Evolutionary conservation across 768 basidiomycete genomes (phyloP), one percentile per base, ranked within the genome.

Genomic region (Xerocomellus chrysenteron): DNA sequence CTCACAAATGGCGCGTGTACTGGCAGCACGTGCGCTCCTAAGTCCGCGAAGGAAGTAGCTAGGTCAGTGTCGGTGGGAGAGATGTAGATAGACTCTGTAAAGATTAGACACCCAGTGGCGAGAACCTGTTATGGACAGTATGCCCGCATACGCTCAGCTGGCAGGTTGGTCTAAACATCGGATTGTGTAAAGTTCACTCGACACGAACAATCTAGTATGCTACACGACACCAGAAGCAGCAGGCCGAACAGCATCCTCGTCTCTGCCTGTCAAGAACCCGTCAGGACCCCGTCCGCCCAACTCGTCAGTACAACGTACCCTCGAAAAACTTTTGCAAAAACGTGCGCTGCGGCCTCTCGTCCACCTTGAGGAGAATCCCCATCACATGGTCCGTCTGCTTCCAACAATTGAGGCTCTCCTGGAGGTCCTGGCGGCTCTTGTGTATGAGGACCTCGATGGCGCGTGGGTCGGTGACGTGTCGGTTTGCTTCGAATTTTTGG

Each of bases 331-430:
- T 90, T 74, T 92, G 82, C 79, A 94, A 74, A 69, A 94, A 93
- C 21, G 86, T 82, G 52, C 77, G 71, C 55, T 70, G 75, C 6
- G 76, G 76, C 56, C 80, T 78, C 51, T 80, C 75, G 1, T 78
- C 74, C 52, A 68, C 61, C 58, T 80, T 71, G 56, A 92, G 72
- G 48, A 92, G 69, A 35, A 90, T 81, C 3, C 90, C 90, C 71
- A 86, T 73, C 32, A 94, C 76, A 67, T 94, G 91, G 58, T 92
- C 88, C 42, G 78, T 81, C 77, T 91, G 89, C 68, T 94, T 94
- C 94, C 94, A 98, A 65, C 82, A 83, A 69, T 98, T 98, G 80
- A 97, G 79, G 50, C 88, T 88, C 79, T 98, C 96, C 78, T 98
- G 96, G 67, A 85, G 92, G 63, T 98, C 94, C 75, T 86, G 88